Base-by-base conservation (phyloP, 768 basidiomycete genomes). In the Leccinum imitatum region DNA sequence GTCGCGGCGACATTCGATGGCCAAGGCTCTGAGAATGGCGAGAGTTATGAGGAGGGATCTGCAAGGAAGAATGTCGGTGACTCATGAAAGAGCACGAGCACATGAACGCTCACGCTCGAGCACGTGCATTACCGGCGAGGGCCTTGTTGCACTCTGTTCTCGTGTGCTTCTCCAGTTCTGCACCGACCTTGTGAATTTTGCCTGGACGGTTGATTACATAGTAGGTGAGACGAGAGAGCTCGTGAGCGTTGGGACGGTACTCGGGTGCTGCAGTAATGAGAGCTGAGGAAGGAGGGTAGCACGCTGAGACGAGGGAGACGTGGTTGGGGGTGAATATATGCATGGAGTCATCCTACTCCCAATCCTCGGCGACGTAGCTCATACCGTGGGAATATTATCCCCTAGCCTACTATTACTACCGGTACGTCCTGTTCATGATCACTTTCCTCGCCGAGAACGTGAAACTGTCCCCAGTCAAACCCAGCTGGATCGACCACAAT, bases 1-100 rank as follows among this genome's bases (percentile, higher is more conserved):
- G 71, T 95, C 93, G 54, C 87, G 82, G 61, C 91, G 84, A 71
- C 95, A 97, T 78, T 96, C 95, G 53, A 86, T 87, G 6, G 91
- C 87, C 53, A 97, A 78, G 23, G 92, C 82, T 59, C 87, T 87
- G 67, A 94, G 81, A 60, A 96, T 91, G 23, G 88, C 81, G 51
- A 97, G 80, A 2, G 93, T 89, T 57, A 96, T 87, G 31, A 96
- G 81, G 35, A 97, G 84, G 25, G 85, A 83, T 17, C 91, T 93
- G 62, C 0, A 19, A 1, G 17, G 52, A 14, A 19, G 52, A 14
- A 19, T 4, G 56, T 65, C 10, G 23, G 50, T 54, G 39, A 60
- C 48, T 51, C 7, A 3, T 2, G 25, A 46, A 46, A 46, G 44
- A 46, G 2, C 3, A 9, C 4, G 4, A 19, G 31, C 1, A n/a